Percentiles rank a stretch among this genome's conserved stretches.
These are phyloP conservation scores for Chaetomiaceae sp. DNA, from an alignment of 2,329 filamentous ascomycete species.

Conservation along the genomic window DNA sequence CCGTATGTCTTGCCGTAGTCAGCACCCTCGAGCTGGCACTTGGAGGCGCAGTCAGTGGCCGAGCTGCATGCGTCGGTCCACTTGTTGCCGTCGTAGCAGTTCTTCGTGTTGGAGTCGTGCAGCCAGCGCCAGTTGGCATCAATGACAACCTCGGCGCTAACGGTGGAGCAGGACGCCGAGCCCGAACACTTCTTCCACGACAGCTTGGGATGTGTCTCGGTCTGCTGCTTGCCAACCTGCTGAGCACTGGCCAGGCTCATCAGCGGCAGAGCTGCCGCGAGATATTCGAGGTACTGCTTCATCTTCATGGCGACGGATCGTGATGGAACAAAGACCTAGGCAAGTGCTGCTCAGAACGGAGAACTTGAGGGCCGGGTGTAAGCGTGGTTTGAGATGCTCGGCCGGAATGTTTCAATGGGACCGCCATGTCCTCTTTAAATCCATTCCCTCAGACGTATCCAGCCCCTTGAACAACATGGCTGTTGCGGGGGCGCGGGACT, in stretches of 20 bases:
- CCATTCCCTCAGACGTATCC: no score
- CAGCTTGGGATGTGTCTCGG: conserved; percentile 17
- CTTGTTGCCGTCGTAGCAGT: conserved; percentile 45
- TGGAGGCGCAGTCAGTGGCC: conserved; percentile 38
- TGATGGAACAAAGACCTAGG: background rate
- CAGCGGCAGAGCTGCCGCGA: conserved; percentile 21
- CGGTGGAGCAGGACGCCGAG: conserved; percentile 20
- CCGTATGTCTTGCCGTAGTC: conserved; percentile 43
- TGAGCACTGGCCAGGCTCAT: conserved; percentile 17
- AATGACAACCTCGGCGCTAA: conserved; percentile 30
- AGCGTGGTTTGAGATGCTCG: no score
- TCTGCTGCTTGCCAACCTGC: conserved; percentile 17
- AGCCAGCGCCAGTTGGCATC: conserved; percentile 51
- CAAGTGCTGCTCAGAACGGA: background rate
- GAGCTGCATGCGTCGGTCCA: conserved; percentile 36
- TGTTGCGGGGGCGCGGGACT: background rate
- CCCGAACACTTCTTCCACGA: conserved; percentile 25
- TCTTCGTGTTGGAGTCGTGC: conserved; percentile 39
- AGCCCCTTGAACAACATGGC: background rate
- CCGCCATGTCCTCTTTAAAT: background rate
- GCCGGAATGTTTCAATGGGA: no score
- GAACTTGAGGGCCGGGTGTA: no score
- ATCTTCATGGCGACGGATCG: conserved; percentile 12
- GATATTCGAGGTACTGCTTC: conserved; percentile 24
- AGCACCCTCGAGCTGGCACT: conserved; percentile 44